Evolutionary conservation across 2,329 filamentous ascomycete genomes (phyloP), one percentile per base, ranked within the genome.

Genomic region (Macrophomina phaseolina): DNA sequence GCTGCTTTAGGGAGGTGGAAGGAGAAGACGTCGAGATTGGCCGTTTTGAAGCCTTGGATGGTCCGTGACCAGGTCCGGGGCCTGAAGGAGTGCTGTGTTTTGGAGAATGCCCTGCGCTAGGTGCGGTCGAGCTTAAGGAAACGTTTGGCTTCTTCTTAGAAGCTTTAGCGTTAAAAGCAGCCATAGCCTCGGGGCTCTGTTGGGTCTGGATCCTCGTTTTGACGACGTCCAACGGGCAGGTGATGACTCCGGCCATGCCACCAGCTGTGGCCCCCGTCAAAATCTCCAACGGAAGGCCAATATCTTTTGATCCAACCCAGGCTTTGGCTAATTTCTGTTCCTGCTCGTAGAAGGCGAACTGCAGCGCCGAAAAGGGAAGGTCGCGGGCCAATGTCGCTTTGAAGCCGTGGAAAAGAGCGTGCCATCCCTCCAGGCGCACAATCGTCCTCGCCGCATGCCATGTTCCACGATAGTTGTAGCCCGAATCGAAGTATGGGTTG

Each of bases 311-410:
- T 40, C 90, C 88, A 75, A 91, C 89, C 85, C 91, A 96, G 64
- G 88, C 79, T 74, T 91, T 91, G 0, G 95, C 94, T 85, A 92
- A 87, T 53, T 85, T 88, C 73, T 94, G 92, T 76, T 94, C 94
- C 78, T 98, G 92, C 79, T 99, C 95, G 83, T 97, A 99, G 77
- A 99, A 97, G 74, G 96, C 94, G 79, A 99, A 98, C 76, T 99
- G 95, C 11, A 99, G 82, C 0, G 95, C 95, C 0, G 94, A 98
- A 76, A 97, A 99, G 1, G 95, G 95, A 28, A 99, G 85, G 74
- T 99, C 95, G 67, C 95, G 91, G 81, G 92, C 95, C 3, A 99
- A 87, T 0, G 95, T 99, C 11, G 95, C 95, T 78, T 95, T 95
- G 82, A 96, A 99, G n/a, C 95, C 95, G 73, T 97, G 91, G 78